A percentile compares a stretch with the other conserved stretches of the same genome.
These are phyloP conservation scores for Tuber magnatum DNA, from an alignment of 495 filamentous ascomycete genomes.

Conservation along the genomic window DNA sequence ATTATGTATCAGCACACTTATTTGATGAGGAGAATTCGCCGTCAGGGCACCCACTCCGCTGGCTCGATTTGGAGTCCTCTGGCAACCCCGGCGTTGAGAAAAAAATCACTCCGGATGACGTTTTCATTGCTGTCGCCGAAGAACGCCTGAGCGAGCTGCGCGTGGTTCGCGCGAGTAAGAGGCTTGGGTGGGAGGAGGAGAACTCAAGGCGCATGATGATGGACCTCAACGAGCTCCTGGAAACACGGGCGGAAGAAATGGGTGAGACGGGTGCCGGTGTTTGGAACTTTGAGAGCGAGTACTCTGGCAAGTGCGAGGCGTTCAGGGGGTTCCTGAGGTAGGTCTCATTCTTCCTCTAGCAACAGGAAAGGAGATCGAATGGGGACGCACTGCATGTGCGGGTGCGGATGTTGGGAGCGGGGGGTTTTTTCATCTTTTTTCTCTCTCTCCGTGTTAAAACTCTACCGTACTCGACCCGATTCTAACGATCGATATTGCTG, in stretches of 20 bases:
- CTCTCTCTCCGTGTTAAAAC: background rate
- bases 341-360: slow-evolving; percentile 8
- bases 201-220: slow-evolving; percentile 24
- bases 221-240: slow-evolving; percentile 44
- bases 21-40: slow-evolving; percentile 40
- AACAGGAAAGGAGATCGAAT: background rate
- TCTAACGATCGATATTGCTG: background rate
- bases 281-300: slow-evolving; percentile 34
- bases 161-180: slow-evolving; percentile 42
- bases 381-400: background rate
- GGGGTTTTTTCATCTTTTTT: background rate
- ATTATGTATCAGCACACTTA: slow-evolving; percentile 43
- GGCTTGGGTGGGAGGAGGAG: slow-evolving; percentile 39
- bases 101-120: slow-evolving; percentile 38
- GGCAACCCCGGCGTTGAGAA: slow-evolving; percentile 38
- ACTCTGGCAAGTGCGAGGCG: slow-evolving; percentile 18
- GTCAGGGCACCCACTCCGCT: slow-evolving; percentile 39
- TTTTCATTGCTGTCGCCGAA: slow-evolving; percentile 43
- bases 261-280: slow-evolving; percentile 22
- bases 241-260: slow-evolving; percentile 34
- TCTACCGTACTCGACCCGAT: background rate
- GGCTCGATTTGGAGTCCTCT: slow-evolving; percentile 42
- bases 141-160: slow-evolving; percentile 40
- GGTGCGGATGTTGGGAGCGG: background rate
- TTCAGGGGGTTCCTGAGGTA: slow-evolving; percentile 25